Conservation (phyloP, 208 protist genomes). For the Acanthamoeba sp. region DNA sequence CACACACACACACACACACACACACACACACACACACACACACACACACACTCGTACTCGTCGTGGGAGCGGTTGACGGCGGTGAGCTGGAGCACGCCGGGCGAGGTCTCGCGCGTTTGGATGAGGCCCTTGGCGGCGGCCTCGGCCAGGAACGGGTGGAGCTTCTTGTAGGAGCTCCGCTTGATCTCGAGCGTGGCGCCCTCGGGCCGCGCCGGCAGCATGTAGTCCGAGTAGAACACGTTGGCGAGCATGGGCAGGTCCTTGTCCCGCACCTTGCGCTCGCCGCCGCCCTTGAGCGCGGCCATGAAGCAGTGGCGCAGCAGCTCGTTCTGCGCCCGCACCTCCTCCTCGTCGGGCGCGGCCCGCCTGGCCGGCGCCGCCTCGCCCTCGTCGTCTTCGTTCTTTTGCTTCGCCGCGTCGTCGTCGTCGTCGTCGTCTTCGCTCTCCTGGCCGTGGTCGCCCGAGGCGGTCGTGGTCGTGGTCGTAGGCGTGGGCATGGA, state of each 20-base stretch:
- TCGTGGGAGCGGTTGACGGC: slow-evolving; percentile 26
- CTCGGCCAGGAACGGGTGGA: neutral
- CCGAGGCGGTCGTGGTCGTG: neutral
- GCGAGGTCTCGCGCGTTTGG: neutral
- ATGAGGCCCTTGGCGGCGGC: neutral
- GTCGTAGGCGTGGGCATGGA: neutral
- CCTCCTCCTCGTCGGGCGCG: neutral
- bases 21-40: neutral
- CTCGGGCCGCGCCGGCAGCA: slow-evolving; percentile 28
- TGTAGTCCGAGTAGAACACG: slow-evolving; percentile 37
- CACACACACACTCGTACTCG: neutral
- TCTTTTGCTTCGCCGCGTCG: neutral
- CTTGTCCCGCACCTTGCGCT: slow-evolving; percentile 9
- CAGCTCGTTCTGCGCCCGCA: neutral
- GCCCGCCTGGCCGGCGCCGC: neutral
- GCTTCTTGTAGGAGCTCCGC: neutral
- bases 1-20: neutral
- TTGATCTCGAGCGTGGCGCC: slow-evolving; percentile 4
- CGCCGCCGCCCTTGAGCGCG: slow-evolving; percentile 13
- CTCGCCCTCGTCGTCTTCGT: neutral
- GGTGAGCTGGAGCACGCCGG: slow-evolving; percentile 11
- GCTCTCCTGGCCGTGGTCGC: neutral
- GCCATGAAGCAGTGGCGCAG: neutral
- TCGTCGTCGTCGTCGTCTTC: neutral
- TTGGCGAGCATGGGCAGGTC: slow-evolving; percentile 54